A percentile compares a stretch with the other conserved stretches of the same genome.
Evolutionary conservation across 1,284 basidiomycete genomes (phyloP).

Genomic region (Ceratobasidium sp.): DNA sequence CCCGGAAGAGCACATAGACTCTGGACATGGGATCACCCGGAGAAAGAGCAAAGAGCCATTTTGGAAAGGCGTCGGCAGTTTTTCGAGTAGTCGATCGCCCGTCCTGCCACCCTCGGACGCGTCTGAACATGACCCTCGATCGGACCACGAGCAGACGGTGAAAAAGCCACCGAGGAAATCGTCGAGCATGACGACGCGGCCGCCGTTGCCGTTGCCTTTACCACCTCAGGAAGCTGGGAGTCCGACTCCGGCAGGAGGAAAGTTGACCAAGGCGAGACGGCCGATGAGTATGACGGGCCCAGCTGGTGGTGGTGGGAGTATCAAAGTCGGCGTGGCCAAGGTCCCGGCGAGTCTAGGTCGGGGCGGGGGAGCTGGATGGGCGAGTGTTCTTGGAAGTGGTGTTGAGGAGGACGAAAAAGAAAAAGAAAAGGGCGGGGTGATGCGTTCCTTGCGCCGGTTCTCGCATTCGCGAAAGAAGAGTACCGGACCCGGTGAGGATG

Average conservation of each 20-base stretch:
- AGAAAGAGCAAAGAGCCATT: conserved; percentile 38
- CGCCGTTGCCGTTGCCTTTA: conserved; percentile 17
- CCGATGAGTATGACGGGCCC: conserved; percentile 30
- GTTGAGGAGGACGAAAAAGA: conserved; percentile 1
- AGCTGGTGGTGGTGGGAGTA: background rate
- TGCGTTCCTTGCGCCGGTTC: conserved; percentile 22
- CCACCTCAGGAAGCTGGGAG: conserved; percentile 12
- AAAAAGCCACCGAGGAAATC: conserved; percentile 37
- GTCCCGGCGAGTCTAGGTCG: conserved; percentile 22
- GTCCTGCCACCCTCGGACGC: background rate
- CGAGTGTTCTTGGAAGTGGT: background rate
- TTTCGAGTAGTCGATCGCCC: conserved; percentile 27
- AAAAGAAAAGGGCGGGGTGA: conserved; percentile 8
- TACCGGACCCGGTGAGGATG: background rate
- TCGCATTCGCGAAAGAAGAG: conserved; percentile 35
- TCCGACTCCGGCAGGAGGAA: conserved; percentile 5
- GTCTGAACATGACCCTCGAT: background rate
- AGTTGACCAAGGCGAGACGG: conserved; percentile 18
- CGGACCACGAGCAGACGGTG: conserved; percentile 41
- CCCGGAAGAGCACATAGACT: conserved; percentile 26
- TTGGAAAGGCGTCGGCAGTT: conserved; percentile 33
- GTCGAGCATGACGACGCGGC: background rate
- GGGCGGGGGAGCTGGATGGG: conserved; percentile 28
- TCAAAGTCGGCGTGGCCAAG: background rate
- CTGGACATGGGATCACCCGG: too few species aligned